These are phyloP conservation scores for Aspergillus brasiliensis DNA, from an alignment of 2,329 filamentous ascomycete species.

Conservation along the genomic window DNA sequence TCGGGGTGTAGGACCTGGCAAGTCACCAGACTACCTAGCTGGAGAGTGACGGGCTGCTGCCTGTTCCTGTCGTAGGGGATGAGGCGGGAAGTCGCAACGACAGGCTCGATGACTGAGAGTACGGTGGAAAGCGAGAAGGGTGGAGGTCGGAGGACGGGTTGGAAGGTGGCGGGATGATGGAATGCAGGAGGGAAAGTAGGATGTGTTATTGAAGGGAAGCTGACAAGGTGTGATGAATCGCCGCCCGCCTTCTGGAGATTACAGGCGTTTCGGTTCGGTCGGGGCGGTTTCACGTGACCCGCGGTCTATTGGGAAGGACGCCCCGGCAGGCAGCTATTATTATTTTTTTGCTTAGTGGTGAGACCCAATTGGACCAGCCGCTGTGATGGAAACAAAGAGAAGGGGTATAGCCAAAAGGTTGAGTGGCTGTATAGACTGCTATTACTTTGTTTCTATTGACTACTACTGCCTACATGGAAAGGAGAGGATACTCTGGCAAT, in stretches of 20 bases:
- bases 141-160: neutral
- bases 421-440: neutral
- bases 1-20: conserved; percentile 18
- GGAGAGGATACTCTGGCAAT: neutral
- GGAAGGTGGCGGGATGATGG: conserved; percentile 10
- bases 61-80: conserved; percentile 14
- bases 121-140: conserved; percentile 3
- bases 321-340: conserved; percentile 21
- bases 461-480: neutral
- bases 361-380: conserved; percentile 1
- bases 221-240: conserved; percentile 30
- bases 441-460: neutral
- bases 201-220: conserved; percentile 22
- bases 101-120: neutral
- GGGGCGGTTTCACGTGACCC: conserved; percentile 27
- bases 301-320: conserved; percentile 13
- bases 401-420: neutral
- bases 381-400: conserved; percentile 28
- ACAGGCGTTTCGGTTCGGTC: conserved; percentile 28
- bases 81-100: conserved; percentile 9
- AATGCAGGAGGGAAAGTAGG: conserved; percentile 1
- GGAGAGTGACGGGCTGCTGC: conserved; percentile 16
- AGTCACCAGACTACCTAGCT: conserved; percentile 21
- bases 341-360: conserved; percentile 5
- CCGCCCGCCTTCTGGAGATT: conserved; percentile 28